A percentile compares a stretch with the other conserved stretches of the same genome.
phyloP scores from a whole-genome alignment of 306 rosid genomes.

The Sophora flavescens region DNA sequence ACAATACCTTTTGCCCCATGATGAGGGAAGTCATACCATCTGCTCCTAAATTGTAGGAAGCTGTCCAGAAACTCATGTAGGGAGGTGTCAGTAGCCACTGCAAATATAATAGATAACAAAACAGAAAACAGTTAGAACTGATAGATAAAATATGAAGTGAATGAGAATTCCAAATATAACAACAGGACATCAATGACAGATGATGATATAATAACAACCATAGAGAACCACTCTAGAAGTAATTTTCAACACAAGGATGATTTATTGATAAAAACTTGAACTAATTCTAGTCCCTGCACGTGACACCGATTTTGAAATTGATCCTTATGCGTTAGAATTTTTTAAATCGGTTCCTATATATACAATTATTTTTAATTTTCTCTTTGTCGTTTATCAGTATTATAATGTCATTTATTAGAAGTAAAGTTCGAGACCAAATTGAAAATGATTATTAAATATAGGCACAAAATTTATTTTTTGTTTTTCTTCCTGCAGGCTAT shows the following conservation, averaged over 20 bases:
- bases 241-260: background rate
- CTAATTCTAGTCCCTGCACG: no score
- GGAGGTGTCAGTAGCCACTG: slow-evolving; percentile 87
- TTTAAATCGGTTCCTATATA: no score
- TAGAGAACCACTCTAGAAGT: background rate
- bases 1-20: slow-evolving; percentile 78
- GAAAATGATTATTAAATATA: no score
- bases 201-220: background rate
- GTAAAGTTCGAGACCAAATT: no score
- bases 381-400: no score
- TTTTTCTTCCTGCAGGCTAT: no score
- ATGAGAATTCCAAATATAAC: background rate
- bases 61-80: slow-evolving; percentile 91
- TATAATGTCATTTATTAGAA: no score
- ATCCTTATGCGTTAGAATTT: no score
- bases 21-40: slow-evolving; percentile 97
- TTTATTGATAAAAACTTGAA: background rate
- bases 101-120: slow-evolving; percentile 33
- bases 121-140: background rate
- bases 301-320: no score
- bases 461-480: no score
- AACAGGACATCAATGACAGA: background rate
- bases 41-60: slow-evolving; percentile 84
- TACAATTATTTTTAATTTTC: no score
- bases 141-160: background rate